Percentiles rank a stretch among this genome's conserved stretches.
Conservation (phyloP, 2,329 filamentous ascomycete genomes). For the Meredithiella fracta region DNA sequence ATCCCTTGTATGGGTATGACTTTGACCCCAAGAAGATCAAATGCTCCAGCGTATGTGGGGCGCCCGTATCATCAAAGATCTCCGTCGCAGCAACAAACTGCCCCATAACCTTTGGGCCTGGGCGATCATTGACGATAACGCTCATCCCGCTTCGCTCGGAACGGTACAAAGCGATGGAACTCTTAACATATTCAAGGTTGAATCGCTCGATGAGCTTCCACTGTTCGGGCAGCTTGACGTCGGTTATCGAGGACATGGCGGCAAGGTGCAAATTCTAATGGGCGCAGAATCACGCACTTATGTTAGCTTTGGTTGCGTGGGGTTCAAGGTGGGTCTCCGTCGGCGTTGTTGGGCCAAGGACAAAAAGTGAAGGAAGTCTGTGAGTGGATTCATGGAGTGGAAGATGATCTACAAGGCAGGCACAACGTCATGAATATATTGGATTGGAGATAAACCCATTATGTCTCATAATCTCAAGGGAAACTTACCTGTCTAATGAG, state of each 20-base stretch:
- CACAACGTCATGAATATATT: too few relatives aligned
- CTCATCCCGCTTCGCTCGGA: conserved; percentile 90
- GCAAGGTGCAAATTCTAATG: neutral
- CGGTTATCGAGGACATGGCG: conserved; percentile 7
- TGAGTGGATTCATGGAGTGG: neutral
- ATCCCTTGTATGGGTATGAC: conserved; percentile 84
- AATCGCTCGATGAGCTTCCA: conserved; percentile 53
- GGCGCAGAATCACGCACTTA: neutral
- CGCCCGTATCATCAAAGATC: conserved; percentile 91
- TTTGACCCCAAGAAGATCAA: conserved; percentile 81
- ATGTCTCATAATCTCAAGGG: too few relatives aligned
- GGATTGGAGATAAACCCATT: too few relatives aligned
- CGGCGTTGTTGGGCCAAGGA: neutral
- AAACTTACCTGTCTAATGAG: too few relatives aligned
- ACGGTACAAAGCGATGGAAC: conserved; percentile 85
- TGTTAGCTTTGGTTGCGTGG: neutral
- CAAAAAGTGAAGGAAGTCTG: neutral
- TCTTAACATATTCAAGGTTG: conserved; percentile 75
- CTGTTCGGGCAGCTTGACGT: conserved; percentile 12
- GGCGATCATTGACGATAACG: conserved; percentile 76
- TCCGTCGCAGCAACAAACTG: conserved; percentile 94
- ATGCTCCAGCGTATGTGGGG: conserved; percentile 74
- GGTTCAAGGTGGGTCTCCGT: too few relatives aligned
- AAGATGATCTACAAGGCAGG: too few relatives aligned
- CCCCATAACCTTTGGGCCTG: conserved; percentile 87